These are phyloP conservation scores for Ceratocystis lukuohia DNA, from an alignment of 2,329 filamentous ascomycete species.

Conservation along the genomic window DNA sequence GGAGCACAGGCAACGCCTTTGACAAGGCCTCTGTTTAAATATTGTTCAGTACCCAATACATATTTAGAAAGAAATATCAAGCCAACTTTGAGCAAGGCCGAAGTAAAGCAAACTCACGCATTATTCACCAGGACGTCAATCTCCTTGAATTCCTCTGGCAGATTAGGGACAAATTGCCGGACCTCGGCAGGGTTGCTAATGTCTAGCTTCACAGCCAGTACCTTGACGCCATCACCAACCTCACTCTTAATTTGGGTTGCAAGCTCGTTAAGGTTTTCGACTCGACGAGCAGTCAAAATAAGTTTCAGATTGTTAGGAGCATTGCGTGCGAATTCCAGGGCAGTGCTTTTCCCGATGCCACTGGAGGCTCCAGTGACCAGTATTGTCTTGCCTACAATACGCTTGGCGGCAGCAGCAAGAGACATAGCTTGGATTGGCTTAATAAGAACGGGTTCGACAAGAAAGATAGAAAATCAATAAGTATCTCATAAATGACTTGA, in stretches of 20 bases:
- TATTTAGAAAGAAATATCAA: no score
- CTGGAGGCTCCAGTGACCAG: conserved; percentile 86
- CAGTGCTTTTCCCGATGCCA: conserved; percentile 71
- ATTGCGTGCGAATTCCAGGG: conserved; percentile 86
- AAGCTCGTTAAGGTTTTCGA: conserved; percentile 64
- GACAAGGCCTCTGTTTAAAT: conserved; percentile 56
- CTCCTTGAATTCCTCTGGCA: conserved; percentile 71
- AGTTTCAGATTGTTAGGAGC: conserved; percentile 67
- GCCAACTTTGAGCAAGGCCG: no score
- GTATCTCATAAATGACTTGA: background rate
- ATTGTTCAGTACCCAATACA: conserved; percentile 19
- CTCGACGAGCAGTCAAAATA: conserved; percentile 74
- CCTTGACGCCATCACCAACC: conserved; percentile 65
- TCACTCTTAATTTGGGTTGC: conserved; percentile 64
- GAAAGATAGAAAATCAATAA: background rate
- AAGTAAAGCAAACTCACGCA: conserved; percentile 48
- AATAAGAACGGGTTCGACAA: background rate
- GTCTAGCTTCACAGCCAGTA: conserved; percentile 73
- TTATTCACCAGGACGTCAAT: conserved; percentile 92
- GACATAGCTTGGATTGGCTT: conserved; percentile 30
- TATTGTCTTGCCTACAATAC: conserved; percentile 85
- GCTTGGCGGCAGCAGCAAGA: conserved; percentile 57
- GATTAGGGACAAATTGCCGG: conserved; percentile 51
- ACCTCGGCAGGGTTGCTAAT: conserved; percentile 70
- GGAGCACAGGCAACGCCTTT: conserved; percentile 79